Base-by-base conservation (phyloP, 2,329 filamentous ascomycete genomes). In the Paracoccidioides brasiliensis region DNA sequence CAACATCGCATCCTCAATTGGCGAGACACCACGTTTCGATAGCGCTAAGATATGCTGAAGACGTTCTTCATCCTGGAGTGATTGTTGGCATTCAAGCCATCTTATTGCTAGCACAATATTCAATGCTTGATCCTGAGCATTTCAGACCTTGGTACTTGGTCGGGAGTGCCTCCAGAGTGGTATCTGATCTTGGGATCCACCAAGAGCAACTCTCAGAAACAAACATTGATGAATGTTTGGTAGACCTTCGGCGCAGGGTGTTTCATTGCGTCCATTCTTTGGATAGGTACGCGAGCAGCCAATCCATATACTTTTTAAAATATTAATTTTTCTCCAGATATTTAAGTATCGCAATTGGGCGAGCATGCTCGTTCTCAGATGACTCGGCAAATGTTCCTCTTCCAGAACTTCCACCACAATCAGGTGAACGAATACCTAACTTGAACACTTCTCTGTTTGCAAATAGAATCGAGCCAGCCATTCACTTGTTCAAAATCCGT, bases 141-240 rank as follows among this genome's bases (percentile, higher is more conserved):
- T 96, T 95, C 65, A 90, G 95, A 65, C 89, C 86, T 63, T 97
- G 93, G 90, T 90, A 93, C 60, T 72, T 96, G 59, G 87, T 96
- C 55, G 93, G 91, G 5, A 90, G 93, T 67, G 90, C 91, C 5
- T 88, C 88, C 43, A 82, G 91, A 56, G 88, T 90, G 5, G 83
- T 91, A 65, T 80, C 96, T 28, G 93, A 98, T 71, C 74, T 96
- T 35, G 93, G 93, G 6, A 83, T 94, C 56, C 93, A 97, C 69
- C 91, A 96, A 71, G 91, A 97, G 62, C 89, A 90, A 3, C 85
- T 87, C 0, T 78, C 80, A 56, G 83, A 85, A 59, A 79, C 85
- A 14, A 73, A 82, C 33, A 78, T 84, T 9, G 82, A 88, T 56
- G 84, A 83, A 61, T 74, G 80, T 2, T 81, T 83, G 48, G 74